Percentiles rank a stretch among this genome's conserved stretches.
Conservation (phyloP, 1,284 basidiomycete genomes). For the Trametes sp. region DNA sequence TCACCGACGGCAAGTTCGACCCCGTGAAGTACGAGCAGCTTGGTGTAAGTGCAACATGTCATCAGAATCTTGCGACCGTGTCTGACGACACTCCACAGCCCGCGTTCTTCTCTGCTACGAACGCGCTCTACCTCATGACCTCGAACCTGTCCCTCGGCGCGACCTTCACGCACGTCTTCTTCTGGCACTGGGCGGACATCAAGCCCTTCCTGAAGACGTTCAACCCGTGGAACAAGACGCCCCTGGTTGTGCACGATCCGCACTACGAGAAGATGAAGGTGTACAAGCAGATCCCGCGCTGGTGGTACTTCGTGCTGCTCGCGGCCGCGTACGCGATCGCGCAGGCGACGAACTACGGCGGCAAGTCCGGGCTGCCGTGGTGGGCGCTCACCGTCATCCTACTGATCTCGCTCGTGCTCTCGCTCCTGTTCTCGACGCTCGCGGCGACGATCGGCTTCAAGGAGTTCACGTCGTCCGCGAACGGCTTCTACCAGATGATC, state of each 20-base stretch:
- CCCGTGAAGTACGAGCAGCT: conserved; percentile 39
- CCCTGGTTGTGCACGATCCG: conserved; percentile 38
- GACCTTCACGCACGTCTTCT: conserved; percentile 39
- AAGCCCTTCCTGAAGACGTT: conserved; percentile 42
- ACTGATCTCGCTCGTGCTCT: conserved; percentile 61
- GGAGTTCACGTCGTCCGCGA: conserved; percentile 39
- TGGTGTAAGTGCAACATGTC: conserved; percentile 34
- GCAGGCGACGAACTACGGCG: conserved; percentile 57
- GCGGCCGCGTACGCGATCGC: conserved; percentile 55
- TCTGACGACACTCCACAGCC: conserved; percentile 27
- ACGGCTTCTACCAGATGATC: conserved; percentile 44
- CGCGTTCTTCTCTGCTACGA: conserved; percentile 42
- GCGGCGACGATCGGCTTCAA: conserved; percentile 58
- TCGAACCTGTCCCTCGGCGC: conserved; percentile 43
- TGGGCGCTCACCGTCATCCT: conserved; percentile 54
- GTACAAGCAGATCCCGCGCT: conserved; percentile 65
- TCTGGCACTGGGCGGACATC: conserved; percentile 50
- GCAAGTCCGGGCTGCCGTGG: conserved; percentile 60
- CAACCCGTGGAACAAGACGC: conserved; percentile 41
- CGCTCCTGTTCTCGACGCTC: conserved; percentile 52
- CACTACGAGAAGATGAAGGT: conserved; percentile 66
- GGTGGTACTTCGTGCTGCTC: conserved; percentile 64
- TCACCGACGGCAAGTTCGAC: conserved; percentile 42
- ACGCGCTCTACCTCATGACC: conserved; percentile 41
- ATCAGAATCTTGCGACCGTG: too few relatives aligned